Percentiles rank a stretch among this genome's conserved stretches.
These are phyloP conservation scores for Ceratocystis cubensis DNA, from an alignment of 2,329 filamentous ascomycete species.

Conservation along the genomic window DNA sequence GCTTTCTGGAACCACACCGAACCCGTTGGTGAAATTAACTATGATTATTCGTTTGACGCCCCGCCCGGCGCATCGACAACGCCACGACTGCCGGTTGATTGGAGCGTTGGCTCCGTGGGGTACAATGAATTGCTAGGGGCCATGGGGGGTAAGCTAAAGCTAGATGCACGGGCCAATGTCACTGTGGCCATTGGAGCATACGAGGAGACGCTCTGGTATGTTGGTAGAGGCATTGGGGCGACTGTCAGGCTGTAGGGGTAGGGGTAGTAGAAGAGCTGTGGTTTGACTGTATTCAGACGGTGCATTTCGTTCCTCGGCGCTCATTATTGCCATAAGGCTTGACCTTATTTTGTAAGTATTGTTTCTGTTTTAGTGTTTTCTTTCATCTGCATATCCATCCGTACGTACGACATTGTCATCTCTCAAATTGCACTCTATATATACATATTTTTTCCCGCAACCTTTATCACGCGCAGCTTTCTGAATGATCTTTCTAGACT, in stretches of 20 bases:
- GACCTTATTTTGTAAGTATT: background rate
- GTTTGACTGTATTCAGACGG: conserved; percentile 25
- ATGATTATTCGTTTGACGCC: conserved; percentile 61
- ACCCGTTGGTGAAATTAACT: conserved; percentile 63
- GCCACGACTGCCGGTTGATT: conserved; percentile 69
- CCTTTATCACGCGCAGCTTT: no score
- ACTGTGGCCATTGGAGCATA: conserved; percentile 63
- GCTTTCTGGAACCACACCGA: conserved; percentile 75
- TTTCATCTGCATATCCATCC: background rate
- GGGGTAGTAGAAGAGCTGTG: background rate
- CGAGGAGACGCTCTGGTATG: conserved; percentile 58
- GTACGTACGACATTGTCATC: no score
- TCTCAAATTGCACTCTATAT: no score
- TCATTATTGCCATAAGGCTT: background rate
- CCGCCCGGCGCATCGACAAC: conserved; percentile 61
- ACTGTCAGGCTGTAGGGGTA: conserved; percentile 39
- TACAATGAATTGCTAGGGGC: conserved; percentile 71
- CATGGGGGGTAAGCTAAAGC: conserved; percentile 63
- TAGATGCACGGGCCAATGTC: conserved; percentile 68
- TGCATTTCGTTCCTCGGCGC: conserved; percentile 16
- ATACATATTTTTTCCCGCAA: no score
- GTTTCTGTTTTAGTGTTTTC: conserved; percentile 6
- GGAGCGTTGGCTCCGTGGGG: conserved; percentile 64
- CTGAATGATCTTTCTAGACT: no score
- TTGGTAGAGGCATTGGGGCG: conserved; percentile 57